A percentile compares a stretch with the other conserved stretches of the same genome.
These are phyloP conservation scores for Populus ilicifolia DNA, from an alignment of 345 rosid genomes.

Conservation along the genomic window DNA sequence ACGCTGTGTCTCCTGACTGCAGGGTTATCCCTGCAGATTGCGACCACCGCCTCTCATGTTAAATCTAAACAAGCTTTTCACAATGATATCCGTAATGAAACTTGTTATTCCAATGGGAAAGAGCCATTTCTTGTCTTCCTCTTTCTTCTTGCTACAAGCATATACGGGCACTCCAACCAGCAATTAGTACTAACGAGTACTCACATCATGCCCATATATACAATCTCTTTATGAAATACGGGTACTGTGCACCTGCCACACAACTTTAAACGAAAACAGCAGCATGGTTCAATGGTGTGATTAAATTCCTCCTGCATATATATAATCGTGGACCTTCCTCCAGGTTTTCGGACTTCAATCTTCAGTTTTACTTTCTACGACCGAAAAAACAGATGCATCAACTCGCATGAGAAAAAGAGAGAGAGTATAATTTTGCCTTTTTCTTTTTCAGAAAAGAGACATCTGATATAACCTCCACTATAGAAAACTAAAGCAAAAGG, in stretches of 20 bases:
- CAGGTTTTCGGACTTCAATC: not conserved
- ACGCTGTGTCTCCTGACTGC: slow-evolving; percentile 32
- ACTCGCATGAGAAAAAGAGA: not conserved
- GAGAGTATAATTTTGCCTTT: not conserved
- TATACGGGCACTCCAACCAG: not conserved
- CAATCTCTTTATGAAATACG: not conserved
- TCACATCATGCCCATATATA: not conserved
- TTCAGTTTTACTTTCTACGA: not conserved
- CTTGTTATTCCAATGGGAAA: not conserved
- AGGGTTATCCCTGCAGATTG: no score
- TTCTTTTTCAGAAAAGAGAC: no score
- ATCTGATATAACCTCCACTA: no score
- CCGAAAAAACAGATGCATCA: not conserved
- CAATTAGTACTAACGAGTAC: not conserved
- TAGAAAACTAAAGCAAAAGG: no score
- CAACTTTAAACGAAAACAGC: no score
- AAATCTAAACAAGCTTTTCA: slow-evolving; percentile 15
- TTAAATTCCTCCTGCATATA: not conserved
- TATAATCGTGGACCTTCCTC: not conserved
- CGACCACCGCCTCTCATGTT: slow-evolving; percentile 24
- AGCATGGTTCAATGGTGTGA: no score
- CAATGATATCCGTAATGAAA: not conserved
- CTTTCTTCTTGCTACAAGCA: not conserved
- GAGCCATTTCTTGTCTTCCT: not conserved
- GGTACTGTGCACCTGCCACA: not conserved